phyloP scores from a whole-genome alignment of 2,329 filamentous ascomycete genomes.

The Beauveria pseudobassiana region DNA sequence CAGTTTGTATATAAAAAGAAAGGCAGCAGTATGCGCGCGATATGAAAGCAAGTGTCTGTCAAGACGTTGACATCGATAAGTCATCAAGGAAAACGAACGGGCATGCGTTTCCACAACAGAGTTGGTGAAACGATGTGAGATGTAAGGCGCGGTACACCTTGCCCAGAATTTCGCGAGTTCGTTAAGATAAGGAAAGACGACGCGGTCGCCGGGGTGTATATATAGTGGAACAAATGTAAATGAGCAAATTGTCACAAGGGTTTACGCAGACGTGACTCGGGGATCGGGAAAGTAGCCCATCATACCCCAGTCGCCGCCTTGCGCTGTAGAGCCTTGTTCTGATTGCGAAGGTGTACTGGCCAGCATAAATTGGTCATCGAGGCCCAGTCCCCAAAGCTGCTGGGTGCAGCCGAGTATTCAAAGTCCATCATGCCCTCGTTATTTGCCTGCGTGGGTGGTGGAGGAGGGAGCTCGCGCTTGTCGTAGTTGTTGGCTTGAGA shows the following conservation, averaged over 20 bases:
- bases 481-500: constrained; percentile 23
- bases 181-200: not conserved
- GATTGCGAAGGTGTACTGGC: constrained; percentile 20
- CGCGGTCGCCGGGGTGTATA: not conserved
- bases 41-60: constrained; percentile 7
- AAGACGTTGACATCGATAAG: constrained; percentile 10
- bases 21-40: not conserved
- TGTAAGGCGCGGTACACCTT: not conserved
- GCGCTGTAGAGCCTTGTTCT: constrained; percentile 12
- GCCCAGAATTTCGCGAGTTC: not conserved
- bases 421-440: constrained; percentile 34
- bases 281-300: constrained; percentile 28
- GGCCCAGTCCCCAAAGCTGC: constrained; percentile 36
- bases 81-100: constrained; percentile 4
- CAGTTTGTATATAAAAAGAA: not conserved
- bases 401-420: constrained; percentile 31
- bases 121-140: not conserved
- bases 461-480: constrained; percentile 30
- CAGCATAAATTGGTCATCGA: constrained; percentile 27
- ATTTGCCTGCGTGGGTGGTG: constrained; percentile 18
- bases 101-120: not conserved
- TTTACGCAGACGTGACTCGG: constrained; percentile 23
- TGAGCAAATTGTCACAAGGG: not conserved
- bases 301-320: constrained; percentile 24
- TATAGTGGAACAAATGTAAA: not conserved